Conservation (phyloP, 441 rosid genomes). For the Aquilaria agallochum region DNA sequence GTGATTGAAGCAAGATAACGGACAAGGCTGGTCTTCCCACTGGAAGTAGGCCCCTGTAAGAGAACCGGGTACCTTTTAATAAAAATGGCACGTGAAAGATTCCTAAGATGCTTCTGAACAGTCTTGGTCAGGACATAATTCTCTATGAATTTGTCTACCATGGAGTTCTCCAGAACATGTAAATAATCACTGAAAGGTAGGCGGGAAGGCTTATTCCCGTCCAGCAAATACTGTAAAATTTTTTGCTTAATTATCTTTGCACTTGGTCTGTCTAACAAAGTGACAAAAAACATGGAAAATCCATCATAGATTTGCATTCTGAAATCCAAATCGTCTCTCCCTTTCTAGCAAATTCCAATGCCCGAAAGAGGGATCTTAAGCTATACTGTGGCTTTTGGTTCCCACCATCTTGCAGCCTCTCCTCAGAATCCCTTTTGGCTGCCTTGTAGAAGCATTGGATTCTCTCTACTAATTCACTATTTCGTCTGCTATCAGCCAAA, state of each 20-base stretch:
- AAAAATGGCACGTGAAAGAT: constrained; percentile 83
- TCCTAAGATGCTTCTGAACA: constrained; percentile 69
- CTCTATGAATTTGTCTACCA: constrained; percentile 40
- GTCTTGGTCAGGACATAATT: constrained; percentile 80
- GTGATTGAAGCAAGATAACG: constrained; percentile 90
- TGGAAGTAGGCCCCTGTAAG: constrained; percentile 96
- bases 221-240: constrained; percentile 48
- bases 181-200: constrained; percentile 47
- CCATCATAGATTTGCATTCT: constrained; percentile 82
- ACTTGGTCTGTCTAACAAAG: constrained; percentile 82
- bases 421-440: constrained; percentile 79
- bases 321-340: constrained; percentile 62
- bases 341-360: constrained; percentile 78
- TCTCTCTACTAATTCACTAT: constrained; percentile 47
- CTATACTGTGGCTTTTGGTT: constrained; percentile 99
- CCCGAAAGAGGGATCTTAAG: constrained; percentile 92
- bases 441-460: constrained; percentile 72
- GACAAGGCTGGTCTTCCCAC: constrained; percentile 99
- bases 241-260: constrained; percentile 66
- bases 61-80: constrained; percentile 90
- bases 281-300: constrained; percentile 89
- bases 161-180: constrained; percentile 19
- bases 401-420: constrained; percentile 98
- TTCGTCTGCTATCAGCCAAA: constrained; percentile 57
- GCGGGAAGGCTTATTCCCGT: constrained; percentile 38